A percentile compares a stretch with the other conserved stretches of the same genome.
Conservation (phyloP, 371 early-diverging fungal genomes). For the Mortierella polycephala region DNA sequence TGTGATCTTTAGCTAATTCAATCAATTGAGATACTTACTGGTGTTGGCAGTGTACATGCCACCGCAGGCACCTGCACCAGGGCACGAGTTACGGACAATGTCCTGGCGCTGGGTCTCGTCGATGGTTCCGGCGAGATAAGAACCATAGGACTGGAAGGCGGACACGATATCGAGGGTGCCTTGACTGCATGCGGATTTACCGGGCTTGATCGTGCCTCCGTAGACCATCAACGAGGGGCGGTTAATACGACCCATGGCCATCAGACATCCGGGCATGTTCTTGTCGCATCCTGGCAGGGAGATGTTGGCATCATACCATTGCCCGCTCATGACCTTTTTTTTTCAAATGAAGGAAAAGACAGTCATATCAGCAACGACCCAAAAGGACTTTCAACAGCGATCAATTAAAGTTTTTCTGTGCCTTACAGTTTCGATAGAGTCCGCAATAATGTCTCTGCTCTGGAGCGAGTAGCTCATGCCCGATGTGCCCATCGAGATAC, state of each 20-base stretch:
- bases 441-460: conserved; percentile 97
- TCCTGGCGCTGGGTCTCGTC: conserved; percentile 86
- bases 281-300: conserved; percentile 96
- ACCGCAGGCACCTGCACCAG: conserved; percentile 97
- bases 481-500: conserved; percentile 94
- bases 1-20: too few species aligned
- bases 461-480: conserved; percentile 98
- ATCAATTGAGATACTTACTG: conserved; percentile 61
- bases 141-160: conserved; percentile 96
- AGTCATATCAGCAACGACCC: background rate
- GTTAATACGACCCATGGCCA: conserved; percentile 95
- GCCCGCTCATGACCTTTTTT: conserved; percentile 85
- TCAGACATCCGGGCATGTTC: conserved; percentile 98
- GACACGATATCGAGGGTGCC: conserved; percentile 91
- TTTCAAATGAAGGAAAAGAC: background rate
- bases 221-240: conserved; percentile 96
- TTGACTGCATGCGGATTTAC: conserved; percentile 71
- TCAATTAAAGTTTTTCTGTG: background rate
- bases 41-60: conserved; percentile 99
- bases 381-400: background rate
- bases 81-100: conserved; percentile 91
- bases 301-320: conserved; percentile 97
- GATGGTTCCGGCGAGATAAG: conserved; percentile 89
- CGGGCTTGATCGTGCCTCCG: conserved; percentile 90
- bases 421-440: conserved; percentile 95